phyloP scores from a whole-genome alignment of 768 basidiomycete species.

The Goffeauzyma gilvescens region DNA sequence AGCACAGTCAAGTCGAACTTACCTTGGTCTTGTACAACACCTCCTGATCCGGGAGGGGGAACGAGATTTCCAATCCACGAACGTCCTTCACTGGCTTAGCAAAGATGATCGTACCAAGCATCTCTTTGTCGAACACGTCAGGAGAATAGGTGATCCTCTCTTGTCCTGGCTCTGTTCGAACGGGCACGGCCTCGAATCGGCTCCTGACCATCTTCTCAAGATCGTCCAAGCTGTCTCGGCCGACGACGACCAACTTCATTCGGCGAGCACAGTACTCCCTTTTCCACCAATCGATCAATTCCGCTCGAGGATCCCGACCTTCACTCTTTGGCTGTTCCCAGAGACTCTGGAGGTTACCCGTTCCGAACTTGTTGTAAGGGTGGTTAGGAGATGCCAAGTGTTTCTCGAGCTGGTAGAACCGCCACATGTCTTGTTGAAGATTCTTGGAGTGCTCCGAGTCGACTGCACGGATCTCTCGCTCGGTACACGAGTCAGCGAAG shows the following conservation, averaged over 20 bases:
- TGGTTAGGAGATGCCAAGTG: conserved; percentile 59
- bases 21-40: conserved; percentile 41
- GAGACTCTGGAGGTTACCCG: conserved; percentile 43
- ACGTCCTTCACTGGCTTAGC: conserved; percentile 79
- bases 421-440: conserved; percentile 56
- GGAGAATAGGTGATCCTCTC: conserved; percentile 20
- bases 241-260: conserved; percentile 43
- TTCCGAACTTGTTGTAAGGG: conserved; percentile 80
- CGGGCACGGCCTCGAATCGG: conserved; percentile 24
- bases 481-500: conserved; percentile 39
- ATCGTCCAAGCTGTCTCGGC: conserved; percentile 29
- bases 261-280: conserved; percentile 33
- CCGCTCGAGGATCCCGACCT: conserved; percentile 32
- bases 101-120: conserved; percentile 33
- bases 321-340: conserved; percentile 31
- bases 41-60: conserved; percentile 34
- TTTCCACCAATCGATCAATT: conserved; percentile 36
- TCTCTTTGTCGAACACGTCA: conserved; percentile 19
- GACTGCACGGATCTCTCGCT: conserved; percentile 57
- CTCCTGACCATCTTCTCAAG: conserved; percentile 28
- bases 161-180: conserved; percentile 17
- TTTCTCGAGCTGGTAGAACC: conserved; percentile 89
- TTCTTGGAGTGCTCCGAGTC: conserved; percentile 75
- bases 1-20: not conserved
- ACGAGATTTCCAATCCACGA: conserved; percentile 63